These are phyloP conservation scores for Mimosa bimucronata DNA, from an alignment of 306 rosid species.

Conservation along the genomic window DNA sequence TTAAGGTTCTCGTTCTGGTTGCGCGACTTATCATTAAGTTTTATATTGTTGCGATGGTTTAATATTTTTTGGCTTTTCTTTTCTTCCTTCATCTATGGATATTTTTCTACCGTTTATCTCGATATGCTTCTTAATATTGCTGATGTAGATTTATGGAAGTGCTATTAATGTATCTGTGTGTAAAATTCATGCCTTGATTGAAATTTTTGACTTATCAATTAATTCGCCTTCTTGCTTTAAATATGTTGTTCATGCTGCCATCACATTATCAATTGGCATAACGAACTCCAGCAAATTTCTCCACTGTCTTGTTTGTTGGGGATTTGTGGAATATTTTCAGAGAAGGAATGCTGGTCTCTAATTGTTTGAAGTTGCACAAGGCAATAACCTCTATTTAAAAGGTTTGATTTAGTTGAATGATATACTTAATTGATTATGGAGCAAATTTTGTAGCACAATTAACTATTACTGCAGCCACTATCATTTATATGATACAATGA, in stretches of 20 bases:
- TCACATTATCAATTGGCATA: not conserved
- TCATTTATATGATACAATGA: constrained; percentile 10
- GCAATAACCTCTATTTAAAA: not conserved
- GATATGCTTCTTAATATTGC: not conserved
- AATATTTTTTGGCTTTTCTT: too few relatives aligned
- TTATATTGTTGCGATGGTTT: not conserved
- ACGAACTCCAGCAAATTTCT: constrained; percentile 9
- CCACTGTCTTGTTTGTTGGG: constrained; percentile 4
- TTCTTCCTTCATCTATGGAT: not conserved
- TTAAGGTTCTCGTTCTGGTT: not conserved
- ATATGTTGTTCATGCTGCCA: not conserved
- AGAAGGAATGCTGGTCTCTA: not conserved
- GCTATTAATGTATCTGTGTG: not conserved
- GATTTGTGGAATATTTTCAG: constrained; percentile 21
- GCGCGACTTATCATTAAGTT: not conserved
- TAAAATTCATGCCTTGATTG: constrained; percentile 15
- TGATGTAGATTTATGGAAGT: not conserved
- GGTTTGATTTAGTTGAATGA: constrained; percentile 2
- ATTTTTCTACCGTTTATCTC: not conserved
- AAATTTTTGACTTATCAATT: constrained; percentile 16
- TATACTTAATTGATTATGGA: constrained; percentile 7
- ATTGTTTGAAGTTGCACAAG: not conserved
- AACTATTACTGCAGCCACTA: constrained; percentile 12
- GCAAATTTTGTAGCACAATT: not conserved
- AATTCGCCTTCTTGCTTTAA: not conserved